Evolutionary conservation across 1,284 basidiomycete genomes (phyloP).

Genomic region (Heimioporus punctisporus): DNA sequence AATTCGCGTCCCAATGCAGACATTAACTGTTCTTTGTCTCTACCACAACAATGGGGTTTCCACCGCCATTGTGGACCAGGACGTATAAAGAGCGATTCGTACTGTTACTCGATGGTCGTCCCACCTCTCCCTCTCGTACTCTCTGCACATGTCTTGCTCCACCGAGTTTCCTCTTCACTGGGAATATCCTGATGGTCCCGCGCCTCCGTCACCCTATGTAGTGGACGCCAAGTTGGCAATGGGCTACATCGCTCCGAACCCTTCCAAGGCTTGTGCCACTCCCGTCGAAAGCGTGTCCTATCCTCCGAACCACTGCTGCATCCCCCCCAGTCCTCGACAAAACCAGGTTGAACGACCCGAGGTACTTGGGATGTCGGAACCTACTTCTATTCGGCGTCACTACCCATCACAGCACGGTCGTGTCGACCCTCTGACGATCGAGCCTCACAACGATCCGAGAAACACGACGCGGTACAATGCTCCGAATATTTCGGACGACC

Average conservation of each 20-base stretch:
- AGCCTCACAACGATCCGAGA: background rate
- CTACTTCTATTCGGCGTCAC: too few species aligned
- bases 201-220: slow-evolving; percentile 11
- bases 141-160: background rate
- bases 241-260: slow-evolving; percentile 11
- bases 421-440: too few species aligned
- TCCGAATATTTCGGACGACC: background rate
- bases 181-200: slow-evolving; percentile 4
- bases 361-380: background rate
- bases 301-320: slow-evolving; percentile 12
- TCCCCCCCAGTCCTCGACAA: background rate
- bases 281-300: slow-evolving; percentile 9
- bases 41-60: background rate
- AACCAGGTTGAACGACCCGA: background rate
- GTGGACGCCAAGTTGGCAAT: slow-evolving; percentile 1
- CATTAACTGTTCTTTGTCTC: background rate
- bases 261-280: background rate
- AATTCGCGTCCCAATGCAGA: background rate
- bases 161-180: background rate
- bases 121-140: background rate
- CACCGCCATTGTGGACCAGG: background rate
- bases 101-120: background rate
- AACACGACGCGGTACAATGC: background rate
- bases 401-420: too few species aligned
- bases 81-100: slow-evolving; percentile 16